A percentile compares a stretch with the other conserved stretches of the same genome.
Evolutionary conservation across 1,139 yeast genomes (phyloP).

Genomic region (Kurtzmaniella quercitrusa): DNA sequence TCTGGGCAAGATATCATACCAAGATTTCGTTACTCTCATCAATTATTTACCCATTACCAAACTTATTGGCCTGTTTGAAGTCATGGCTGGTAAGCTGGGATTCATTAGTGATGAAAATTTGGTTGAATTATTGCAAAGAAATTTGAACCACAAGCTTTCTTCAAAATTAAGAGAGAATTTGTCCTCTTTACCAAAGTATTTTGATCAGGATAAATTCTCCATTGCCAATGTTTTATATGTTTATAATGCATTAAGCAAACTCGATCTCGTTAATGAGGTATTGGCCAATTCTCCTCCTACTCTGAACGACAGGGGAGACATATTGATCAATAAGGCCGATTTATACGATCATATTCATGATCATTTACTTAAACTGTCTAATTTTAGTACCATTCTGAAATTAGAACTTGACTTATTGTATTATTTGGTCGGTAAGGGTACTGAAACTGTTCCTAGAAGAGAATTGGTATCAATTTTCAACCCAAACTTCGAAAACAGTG

Average conservation of each 20-base stretch:
- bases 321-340: slow-evolving; percentile 39
- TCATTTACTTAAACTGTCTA: slow-evolving; percentile 49
- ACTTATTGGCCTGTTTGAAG: slow-evolving; percentile 43
- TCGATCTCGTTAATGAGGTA: slow-evolving; percentile 54
- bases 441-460: slow-evolving; percentile 47
- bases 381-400: slow-evolving; percentile 45
- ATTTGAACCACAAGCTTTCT: slow-evolving; percentile 41
- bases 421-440: slow-evolving; percentile 43
- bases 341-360: slow-evolving; percentile 47
- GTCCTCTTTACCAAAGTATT: slow-evolving; percentile 33
- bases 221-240: slow-evolving; percentile 41
- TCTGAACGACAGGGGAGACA: slow-evolving; percentile 40
- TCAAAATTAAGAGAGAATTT: slow-evolving; percentile 34
- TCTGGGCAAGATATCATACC: slow-evolving; percentile 32
- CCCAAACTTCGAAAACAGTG: slow-evolving; percentile 39
- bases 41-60: slow-evolving; percentile 45
- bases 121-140: slow-evolving; percentile 30
- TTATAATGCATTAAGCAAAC: slow-evolving; percentile 40
- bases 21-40: slow-evolving; percentile 39
- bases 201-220: slow-evolving; percentile 30
- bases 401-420: slow-evolving; percentile 44
- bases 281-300: slow-evolving; percentile 55
- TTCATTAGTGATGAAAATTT: slow-evolving; percentile 30
- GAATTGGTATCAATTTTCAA: slow-evolving; percentile 48
- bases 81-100: slow-evolving; percentile 33